Evolutionary conservation across 2,329 filamentous ascomycete species (phyloP), one percentile per base, ranked within the genome.

Genomic region (Alternaria incomplexa): DNA sequence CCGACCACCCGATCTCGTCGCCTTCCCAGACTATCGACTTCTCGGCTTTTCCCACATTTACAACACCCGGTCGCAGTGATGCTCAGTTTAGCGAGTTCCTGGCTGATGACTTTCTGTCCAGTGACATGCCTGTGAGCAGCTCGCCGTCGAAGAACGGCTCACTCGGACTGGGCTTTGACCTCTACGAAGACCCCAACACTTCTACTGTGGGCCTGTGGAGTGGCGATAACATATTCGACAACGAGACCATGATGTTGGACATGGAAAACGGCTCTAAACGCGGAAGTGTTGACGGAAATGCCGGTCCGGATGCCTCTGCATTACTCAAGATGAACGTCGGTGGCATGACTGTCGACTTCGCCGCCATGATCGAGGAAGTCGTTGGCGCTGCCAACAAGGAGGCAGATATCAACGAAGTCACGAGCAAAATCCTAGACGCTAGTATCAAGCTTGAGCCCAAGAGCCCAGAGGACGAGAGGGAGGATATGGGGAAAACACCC

Each of bases 141-240:
- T 79, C 77, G 22, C 76, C 77, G 9, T 77, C 76, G 3, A 71
- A 69, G 45, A 63, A 51, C 17, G 68, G 70, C 23, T 59, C 66
- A 11, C 36, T 73, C 7, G 64, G 71, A 13, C 62, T 76, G 23
- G 72, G 71, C 3, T 81, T 81, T 36, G 69, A 74, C 15, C 63
- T 81, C 11, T 81, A 79, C 60, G 79, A 81, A 50, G 79, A 81
- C 40, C 77, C 79, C 11, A 73, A 67, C 25, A 79, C 77, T 5
- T 73, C 72, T 22, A 77, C 77, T 11, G 64, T 71, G 1, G 76
- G 76, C 1, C 32, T 79, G 32, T 80, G 78, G 78, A 73, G 66
- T 32, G 77, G 74, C 9, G 68, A 70, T 7, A 76, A 67, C 44
- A 76, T 79, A 32, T 80, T 80, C 50, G 71, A 68, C 15, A 78